phyloP scores from a whole-genome alignment of 768 basidiomycete species.

The Paxillus involutus region DNA sequence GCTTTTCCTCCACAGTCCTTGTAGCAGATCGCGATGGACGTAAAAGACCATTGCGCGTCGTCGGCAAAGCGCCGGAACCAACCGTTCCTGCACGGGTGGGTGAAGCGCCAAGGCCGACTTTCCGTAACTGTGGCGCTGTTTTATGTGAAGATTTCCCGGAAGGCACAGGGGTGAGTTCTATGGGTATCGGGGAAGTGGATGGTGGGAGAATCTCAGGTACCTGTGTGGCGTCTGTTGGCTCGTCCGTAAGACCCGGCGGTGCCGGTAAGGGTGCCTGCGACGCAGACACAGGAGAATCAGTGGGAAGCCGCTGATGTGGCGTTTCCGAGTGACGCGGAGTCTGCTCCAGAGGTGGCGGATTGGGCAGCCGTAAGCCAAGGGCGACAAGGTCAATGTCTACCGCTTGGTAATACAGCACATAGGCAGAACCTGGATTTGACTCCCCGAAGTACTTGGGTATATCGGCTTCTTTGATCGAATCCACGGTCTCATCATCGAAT shows the following conservation, averaged over 20 bases:
- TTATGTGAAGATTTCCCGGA: slow-evolving; percentile 25
- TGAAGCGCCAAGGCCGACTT: slow-evolving; percentile 14
- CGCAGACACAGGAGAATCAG: slow-evolving; percentile 26
- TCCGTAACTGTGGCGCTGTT: slow-evolving; percentile 16
- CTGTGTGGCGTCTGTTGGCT: slow-evolving; percentile 15
- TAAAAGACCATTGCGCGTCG: slow-evolving; percentile 19
- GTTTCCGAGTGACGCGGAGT: slow-evolving; percentile 15
- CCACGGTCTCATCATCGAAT: slow-evolving; percentile 95
- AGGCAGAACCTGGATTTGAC: slow-evolving; percentile 82
- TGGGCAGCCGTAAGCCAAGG: slow-evolving; percentile 57
- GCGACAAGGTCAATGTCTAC: slow-evolving; percentile 76
- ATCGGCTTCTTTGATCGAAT: slow-evolving; percentile 82
- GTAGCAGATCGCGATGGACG: slow-evolving; percentile 19
- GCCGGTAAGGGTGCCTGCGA: slow-evolving; percentile 26
- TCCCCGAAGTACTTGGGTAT: slow-evolving; percentile 96
- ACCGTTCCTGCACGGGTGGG: slow-evolving; percentile 6
- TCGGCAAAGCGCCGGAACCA: slow-evolving; percentile 14
- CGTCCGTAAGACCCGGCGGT: slow-evolving; percentile 39
- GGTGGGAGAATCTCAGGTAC: slow-evolving; percentile 18
- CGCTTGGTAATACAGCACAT: slow-evolving; percentile 97
- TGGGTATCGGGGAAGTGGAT: slow-evolving; percentile 21
- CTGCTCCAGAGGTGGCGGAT: slow-evolving; percentile 19
- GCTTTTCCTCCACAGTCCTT: slow-evolving; percentile 24
- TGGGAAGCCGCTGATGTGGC: slow-evolving; percentile 9
- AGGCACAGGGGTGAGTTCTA: slow-evolving; percentile 13